Evolutionary conservation across 2,329 filamentous ascomycete species (phyloP).

Genomic region (Diaporthe sp.): DNA sequence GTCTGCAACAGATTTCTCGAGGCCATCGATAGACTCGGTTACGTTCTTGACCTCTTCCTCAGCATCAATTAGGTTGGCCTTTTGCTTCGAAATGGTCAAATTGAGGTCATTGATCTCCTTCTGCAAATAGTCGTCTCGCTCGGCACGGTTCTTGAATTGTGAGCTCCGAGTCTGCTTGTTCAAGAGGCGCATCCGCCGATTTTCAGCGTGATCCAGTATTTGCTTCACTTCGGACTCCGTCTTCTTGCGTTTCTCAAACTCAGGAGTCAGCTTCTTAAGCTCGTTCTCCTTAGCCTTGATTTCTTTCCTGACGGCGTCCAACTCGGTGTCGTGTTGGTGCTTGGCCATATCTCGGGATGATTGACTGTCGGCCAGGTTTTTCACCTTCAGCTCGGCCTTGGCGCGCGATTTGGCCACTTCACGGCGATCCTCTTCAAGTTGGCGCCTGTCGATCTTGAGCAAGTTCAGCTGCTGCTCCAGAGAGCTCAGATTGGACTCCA

Average conservation of each 20-base stretch:
- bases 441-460: slow-evolving; percentile 84
- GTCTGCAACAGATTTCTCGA: slow-evolving; percentile 80
- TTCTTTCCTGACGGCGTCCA: slow-evolving; percentile 78
- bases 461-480: slow-evolving; percentile 87
- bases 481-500: slow-evolving; percentile 84
- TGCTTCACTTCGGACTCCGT: slow-evolving; percentile 79
- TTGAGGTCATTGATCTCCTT: slow-evolving; percentile 86
- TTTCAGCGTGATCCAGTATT: slow-evolving; percentile 82
- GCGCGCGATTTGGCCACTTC: slow-evolving; percentile 85
- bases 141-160: slow-evolving; percentile 88
- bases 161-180: slow-evolving; percentile 92
- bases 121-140: slow-evolving; percentile 87
- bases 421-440: slow-evolving; percentile 90
- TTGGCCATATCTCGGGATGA: slow-evolving; percentile 81
- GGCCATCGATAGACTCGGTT: slow-evolving; percentile 76
- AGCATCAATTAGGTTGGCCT: slow-evolving; percentile 86
- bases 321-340: slow-evolving; percentile 77
- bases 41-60: slow-evolving; percentile 84
- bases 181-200: slow-evolving; percentile 82
- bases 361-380: slow-evolving; percentile 86
- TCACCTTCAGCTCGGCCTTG: slow-evolving; percentile 87
- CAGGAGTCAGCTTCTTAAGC: slow-evolving; percentile 80
- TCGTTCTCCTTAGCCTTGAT: slow-evolving; percentile 84
- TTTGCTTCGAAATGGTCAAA: slow-evolving; percentile 81
- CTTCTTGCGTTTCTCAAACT: slow-evolving; percentile 79